A percentile compares a stretch with the other conserved stretches of the same genome.
phyloP scores from a whole-genome alignment of 108 stramenopile species.

The Cylindrotheca closterium region DNA sequence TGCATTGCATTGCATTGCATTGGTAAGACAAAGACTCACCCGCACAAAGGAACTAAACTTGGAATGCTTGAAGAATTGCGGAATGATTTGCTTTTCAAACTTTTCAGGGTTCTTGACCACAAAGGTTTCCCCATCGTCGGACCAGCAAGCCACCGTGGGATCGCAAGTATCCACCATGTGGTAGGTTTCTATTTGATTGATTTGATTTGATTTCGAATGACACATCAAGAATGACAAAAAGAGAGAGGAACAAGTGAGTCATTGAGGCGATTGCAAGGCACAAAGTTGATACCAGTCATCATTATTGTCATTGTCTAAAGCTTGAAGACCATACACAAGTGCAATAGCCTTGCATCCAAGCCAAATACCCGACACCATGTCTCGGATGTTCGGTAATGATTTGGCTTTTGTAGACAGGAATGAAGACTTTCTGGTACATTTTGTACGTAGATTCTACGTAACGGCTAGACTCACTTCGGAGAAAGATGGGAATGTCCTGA shows the following conservation, averaged over 20 bases:
- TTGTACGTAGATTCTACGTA: too few relatives aligned
- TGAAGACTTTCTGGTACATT: too few relatives aligned
- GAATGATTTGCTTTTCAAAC: constrained; percentile 80
- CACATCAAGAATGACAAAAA: background rate
- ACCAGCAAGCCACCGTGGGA: constrained; percentile 66
- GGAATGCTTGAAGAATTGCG: constrained; percentile 94
- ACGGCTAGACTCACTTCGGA: constrained; percentile 47
- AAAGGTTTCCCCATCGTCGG: constrained; percentile 79
- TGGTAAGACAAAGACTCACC: constrained; percentile 36
- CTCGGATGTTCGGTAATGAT: too few relatives aligned
- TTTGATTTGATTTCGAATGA: background rate
- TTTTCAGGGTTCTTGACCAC: constrained; percentile 69
- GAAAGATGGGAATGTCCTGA: constrained; percentile 52
- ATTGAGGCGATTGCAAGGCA: too few relatives aligned
- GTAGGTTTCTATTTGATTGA: constrained; percentile 61
- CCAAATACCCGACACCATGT: too few relatives aligned
- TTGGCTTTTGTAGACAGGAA: too few relatives aligned
- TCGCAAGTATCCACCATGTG: constrained; percentile 86
- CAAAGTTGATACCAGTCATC: too few relatives aligned
- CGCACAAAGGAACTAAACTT: constrained; percentile 84
- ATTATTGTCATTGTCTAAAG: too few relatives aligned
- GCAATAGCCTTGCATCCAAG: too few relatives aligned
- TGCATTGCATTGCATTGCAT: background rate
- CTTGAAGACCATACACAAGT: too few relatives aligned
- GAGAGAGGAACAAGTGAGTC: constrained; percentile 6